Percentiles rank a stretch among this genome's conserved stretches.
phyloP scores from a whole-genome alignment of 2,329 filamentous ascomycete genomes.

The Epichloe sylvatica region DNA sequence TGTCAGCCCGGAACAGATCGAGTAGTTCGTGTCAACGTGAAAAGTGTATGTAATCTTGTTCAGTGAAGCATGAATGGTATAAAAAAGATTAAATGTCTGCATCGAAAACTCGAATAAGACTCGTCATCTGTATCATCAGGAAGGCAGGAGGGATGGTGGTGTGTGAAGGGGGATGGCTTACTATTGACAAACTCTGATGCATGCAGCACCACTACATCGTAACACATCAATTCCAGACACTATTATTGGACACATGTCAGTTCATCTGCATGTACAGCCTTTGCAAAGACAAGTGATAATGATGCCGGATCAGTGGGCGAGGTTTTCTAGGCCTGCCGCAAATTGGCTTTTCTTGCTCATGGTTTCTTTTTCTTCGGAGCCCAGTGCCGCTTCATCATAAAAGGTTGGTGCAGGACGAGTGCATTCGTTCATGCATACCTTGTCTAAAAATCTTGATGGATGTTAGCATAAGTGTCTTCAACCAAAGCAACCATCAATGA shows the following conservation, averaged over 20 bases:
- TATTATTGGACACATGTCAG: not conserved
- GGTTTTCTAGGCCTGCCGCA: conserved; percentile 99
- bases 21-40: not conserved
- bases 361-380: conserved; percentile 63
- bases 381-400: conserved; percentile 92
- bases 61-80: conserved; percentile 62
- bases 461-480: conserved; percentile 18
- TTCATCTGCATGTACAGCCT: not conserved
- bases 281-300: conserved; percentile 5
- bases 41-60: conserved; percentile 8
- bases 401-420: conserved; percentile 15
- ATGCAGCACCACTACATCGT: not conserved
- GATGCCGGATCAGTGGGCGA: conserved; percentile 69
- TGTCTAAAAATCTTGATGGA: conserved; percentile 13
- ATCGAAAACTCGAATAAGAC: conserved; percentile 63
- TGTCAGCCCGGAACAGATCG: conserved; percentile 11
- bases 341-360: conserved; percentile 77
- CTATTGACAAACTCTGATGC: not conserved
- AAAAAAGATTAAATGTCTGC: conserved; percentile 50
- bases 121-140: conserved; percentile 46
- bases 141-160: not conserved
- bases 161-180: not conserved
- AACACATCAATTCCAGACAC: not conserved
- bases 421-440: conserved; percentile 18
- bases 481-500: not conserved